Conservation (phyloP, 495 filamentous ascomycete species). For the Apodospora peruviana region DNA sequence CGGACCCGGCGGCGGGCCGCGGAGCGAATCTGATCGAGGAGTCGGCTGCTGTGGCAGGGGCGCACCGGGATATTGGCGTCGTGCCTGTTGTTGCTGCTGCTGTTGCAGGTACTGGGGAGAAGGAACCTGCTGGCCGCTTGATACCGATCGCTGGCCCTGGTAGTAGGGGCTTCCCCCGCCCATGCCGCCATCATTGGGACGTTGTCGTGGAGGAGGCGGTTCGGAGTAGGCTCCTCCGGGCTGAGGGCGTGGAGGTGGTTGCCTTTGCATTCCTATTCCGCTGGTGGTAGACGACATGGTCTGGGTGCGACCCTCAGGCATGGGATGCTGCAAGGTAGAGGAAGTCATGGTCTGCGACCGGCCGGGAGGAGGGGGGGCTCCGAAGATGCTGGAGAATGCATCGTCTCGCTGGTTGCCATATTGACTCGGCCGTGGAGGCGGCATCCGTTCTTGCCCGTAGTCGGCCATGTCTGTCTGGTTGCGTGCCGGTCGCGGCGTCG, state of each 20-base stretch:
- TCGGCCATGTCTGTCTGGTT: slow-evolving; percentile 66
- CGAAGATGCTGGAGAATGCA: slow-evolving; percentile 95
- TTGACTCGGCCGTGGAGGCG: slow-evolving; percentile 48
- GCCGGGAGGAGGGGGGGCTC: slow-evolving; percentile 76
- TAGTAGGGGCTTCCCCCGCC: slow-evolving; percentile 46
- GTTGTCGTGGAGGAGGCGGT: slow-evolving; percentile 22
- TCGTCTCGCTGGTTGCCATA: slow-evolving; percentile 85
- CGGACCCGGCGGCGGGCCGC: slow-evolving; percentile 40
- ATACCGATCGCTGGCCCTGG: slow-evolving; percentile 47
- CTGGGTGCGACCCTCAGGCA: slow-evolving; percentile 65
- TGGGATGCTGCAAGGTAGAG: slow-evolving; percentile 49
- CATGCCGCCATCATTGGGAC: slow-evolving; percentile 36
- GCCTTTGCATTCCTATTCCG: slow-evolving; percentile 44
- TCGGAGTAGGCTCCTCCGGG: slow-evolving; percentile 46
- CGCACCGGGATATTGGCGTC: not conserved
- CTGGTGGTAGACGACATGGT: slow-evolving; percentile 73
- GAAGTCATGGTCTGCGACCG: slow-evolving; percentile 86
- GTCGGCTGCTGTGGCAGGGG: not conserved
- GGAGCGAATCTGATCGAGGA: slow-evolving; percentile 28
- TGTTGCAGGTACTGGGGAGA: slow-evolving; percentile 32
- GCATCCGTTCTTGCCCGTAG: slow-evolving; percentile 73
- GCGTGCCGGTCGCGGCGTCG: slow-evolving; percentile 21
- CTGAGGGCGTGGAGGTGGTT: slow-evolving; percentile 56
- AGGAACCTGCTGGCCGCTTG: slow-evolving; percentile 36
- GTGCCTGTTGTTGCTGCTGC: slow-evolving; percentile 17